These are phyloP conservation scores for Teratosphaeriaceae sp. DNA, from an alignment of 2,329 filamentous ascomycete species.

Conservation along the genomic window DNA sequence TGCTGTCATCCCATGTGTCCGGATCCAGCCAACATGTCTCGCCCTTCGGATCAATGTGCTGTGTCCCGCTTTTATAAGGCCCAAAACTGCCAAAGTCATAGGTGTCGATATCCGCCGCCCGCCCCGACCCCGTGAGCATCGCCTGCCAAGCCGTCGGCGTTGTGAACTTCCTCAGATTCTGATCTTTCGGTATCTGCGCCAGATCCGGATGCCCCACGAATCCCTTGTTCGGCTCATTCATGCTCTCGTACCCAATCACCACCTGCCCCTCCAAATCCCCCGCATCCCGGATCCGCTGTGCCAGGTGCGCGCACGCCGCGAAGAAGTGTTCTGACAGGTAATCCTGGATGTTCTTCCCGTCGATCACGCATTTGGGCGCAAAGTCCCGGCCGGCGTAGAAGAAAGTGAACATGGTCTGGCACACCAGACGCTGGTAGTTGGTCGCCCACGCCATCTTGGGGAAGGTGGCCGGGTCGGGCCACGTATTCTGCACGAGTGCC, in stretches of 20 bases:
- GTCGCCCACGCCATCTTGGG: conserved; percentile 99
- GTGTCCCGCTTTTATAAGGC: conserved; percentile 78
- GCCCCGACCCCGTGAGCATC: conserved; percentile 82
- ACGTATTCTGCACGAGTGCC: conserved; percentile 91
- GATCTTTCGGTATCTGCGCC: conserved; percentile 72
- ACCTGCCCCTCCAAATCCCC: conserved; percentile 81
- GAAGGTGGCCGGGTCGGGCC: conserved; percentile 73
- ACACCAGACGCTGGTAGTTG: conserved; percentile 83
- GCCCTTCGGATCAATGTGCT: conserved; percentile 81
- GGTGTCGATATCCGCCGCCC: conserved; percentile 80
- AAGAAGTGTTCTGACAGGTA: conserved; percentile 86
- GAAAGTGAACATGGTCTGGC: conserved; percentile 85
- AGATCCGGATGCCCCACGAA: conserved; percentile 79
- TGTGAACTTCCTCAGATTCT: conserved; percentile 87
- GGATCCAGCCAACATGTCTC: conserved; percentile 73
- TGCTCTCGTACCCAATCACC: conserved; percentile 90
- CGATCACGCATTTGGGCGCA: conserved; percentile 90
- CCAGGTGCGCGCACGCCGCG: conserved; percentile 71
- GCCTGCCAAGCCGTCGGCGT: conserved; percentile 92
- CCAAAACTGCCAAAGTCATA: conserved; percentile 94
- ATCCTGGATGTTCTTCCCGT: conserved; percentile 93
- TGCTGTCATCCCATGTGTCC: conserved; percentile 72
- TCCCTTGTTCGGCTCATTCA: conserved; percentile 92
- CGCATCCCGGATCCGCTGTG: conserved; percentile 78
- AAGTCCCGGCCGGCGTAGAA: conserved; percentile 91